These are phyloP conservation scores for Tricharina praecox DNA, from an alignment of 495 filamentous ascomycete genomes.

Conservation along the genomic window DNA sequence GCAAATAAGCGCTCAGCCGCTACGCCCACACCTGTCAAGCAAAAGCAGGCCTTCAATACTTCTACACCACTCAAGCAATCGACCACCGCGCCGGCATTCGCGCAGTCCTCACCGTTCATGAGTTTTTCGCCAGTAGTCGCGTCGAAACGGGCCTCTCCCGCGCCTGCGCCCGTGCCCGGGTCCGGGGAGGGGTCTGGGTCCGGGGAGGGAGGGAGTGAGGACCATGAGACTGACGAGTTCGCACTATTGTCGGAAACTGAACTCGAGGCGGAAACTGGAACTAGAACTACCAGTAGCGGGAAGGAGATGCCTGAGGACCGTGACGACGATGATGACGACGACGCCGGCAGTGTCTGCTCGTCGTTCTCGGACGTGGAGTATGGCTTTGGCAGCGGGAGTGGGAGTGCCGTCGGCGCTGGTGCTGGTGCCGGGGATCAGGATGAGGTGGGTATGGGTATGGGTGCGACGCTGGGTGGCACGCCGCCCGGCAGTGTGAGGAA, in stretches of 20 bases:
- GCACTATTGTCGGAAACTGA: background rate
- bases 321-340: constrained; percentile 4
- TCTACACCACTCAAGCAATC: background rate
- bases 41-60: background rate
- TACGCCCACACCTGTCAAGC: constrained; percentile 1
- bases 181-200: too few relatives aligned
- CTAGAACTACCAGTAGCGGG: too few relatives aligned
- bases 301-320: too few relatives aligned
- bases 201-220: too few relatives aligned
- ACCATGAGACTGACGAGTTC: background rate
- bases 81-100: constrained; percentile 15
- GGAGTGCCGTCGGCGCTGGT: too few relatives aligned
- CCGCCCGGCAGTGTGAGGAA: background rate
- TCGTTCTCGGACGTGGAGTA: constrained; percentile 21
- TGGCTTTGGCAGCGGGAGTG: too few relatives aligned
- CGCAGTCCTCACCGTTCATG: constrained; percentile 5
- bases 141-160: background rate
- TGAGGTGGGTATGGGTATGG: too few relatives aligned
- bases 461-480: constrained; percentile 3
- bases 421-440: too few relatives aligned
- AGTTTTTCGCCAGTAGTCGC: constrained; percentile 1
- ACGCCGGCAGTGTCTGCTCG: constrained; percentile 22
- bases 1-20: background rate
- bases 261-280: too few relatives aligned
- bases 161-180: too few relatives aligned